Base-by-base conservation (phyloP, 257 asterid genomes). In the Solanum commersonii region DNA sequence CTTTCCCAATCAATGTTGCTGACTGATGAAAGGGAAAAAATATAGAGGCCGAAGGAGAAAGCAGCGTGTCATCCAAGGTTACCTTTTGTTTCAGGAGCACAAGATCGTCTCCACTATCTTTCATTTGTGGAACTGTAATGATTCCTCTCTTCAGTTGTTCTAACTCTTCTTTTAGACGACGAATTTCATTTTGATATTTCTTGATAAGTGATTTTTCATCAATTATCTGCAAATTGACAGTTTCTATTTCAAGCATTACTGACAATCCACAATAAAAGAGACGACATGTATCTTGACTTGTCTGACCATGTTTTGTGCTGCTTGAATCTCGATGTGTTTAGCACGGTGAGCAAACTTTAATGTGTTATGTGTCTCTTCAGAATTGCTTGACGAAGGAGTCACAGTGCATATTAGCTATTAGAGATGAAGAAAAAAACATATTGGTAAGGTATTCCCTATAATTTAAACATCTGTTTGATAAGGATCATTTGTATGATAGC, bases 351-450 rank as follows among this genome's bases (percentile, higher is more conserved):
- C 99, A 92, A 97, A 97, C 93, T 97, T 97, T 91, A 97, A 91
- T 60, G 99, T 97, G 92, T 97, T 96, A 89, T 96, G 99, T 49
- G 99, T 96, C 96, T 97, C 99, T 92, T 97, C 99, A 63, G 99
- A 92, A 89, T 94, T 95, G 95, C 99, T 95, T 85, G 98, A 95
- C 34, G 99, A 95, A 88, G 99, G 99, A 84, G 99, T 97, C 67
- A 97, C 93, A 60, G 95, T 95, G 96, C 99, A 97, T 87, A 97
- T 96, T 78, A 96, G 95, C 99, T 97, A 96, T 70, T 31, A 35
- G 84, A 89, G 86, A 90, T 84, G 89, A 85, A 84, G 82, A 35
- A 74, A 16, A 15, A 33, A 35, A 82, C 35, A 81, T 20, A 84
- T 68, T 16, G 10, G 84, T 78, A 85, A 35, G 86, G 27, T 82